These are phyloP conservation scores for Ganoderma sinense DNA, from an alignment of 1,284 basidiomycete species.

Conservation along the genomic window DNA sequence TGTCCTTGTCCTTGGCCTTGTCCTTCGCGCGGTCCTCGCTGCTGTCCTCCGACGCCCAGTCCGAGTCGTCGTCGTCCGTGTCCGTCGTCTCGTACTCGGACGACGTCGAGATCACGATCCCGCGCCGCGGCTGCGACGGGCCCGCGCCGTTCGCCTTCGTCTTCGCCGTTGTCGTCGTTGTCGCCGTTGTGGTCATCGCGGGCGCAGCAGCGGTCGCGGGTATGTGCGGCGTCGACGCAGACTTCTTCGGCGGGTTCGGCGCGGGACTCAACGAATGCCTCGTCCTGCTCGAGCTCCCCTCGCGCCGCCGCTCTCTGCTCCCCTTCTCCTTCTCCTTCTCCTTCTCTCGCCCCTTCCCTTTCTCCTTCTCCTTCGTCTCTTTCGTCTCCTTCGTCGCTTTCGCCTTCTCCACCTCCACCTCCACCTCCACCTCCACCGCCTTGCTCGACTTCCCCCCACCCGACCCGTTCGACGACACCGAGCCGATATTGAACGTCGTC, in stretches of 20 bases:
- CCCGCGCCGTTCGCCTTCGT: slow-evolving; percentile 15
- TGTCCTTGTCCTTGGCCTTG: slow-evolving; percentile 24
- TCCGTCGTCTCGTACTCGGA: slow-evolving; percentile 57
- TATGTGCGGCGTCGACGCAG: slow-evolving; percentile 1
- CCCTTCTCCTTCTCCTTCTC: slow-evolving; percentile 5
- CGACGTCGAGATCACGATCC: slow-evolving; percentile 41
- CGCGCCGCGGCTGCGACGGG: slow-evolving; percentile 34
- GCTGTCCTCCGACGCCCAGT: slow-evolving; percentile 61
- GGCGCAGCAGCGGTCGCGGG: neutral
- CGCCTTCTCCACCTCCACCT: too few species aligned
- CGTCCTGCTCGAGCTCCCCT: neutral
- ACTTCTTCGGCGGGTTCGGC: slow-evolving; percentile 8
- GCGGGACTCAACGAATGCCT: slow-evolving; percentile 20
- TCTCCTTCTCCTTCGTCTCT: slow-evolving; percentile 15
- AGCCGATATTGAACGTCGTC: slow-evolving; percentile 64
- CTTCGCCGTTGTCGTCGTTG: slow-evolving; percentile 14
- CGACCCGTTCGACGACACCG: slow-evolving; percentile 60
- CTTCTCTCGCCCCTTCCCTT: slow-evolving; percentile 8
- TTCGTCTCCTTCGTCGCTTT: slow-evolving; percentile 12
- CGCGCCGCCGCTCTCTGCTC: neutral
- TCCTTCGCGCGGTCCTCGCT: slow-evolving; percentile 38
- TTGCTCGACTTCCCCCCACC: slow-evolving; percentile 18
- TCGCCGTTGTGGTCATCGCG: slow-evolving; percentile 19
- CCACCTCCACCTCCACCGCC: slow-evolving; percentile 5
- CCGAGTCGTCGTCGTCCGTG: slow-evolving; percentile 58